Conservation (phyloP, 768 basidiomycete species). For the Podaxis sp. region DNA sequence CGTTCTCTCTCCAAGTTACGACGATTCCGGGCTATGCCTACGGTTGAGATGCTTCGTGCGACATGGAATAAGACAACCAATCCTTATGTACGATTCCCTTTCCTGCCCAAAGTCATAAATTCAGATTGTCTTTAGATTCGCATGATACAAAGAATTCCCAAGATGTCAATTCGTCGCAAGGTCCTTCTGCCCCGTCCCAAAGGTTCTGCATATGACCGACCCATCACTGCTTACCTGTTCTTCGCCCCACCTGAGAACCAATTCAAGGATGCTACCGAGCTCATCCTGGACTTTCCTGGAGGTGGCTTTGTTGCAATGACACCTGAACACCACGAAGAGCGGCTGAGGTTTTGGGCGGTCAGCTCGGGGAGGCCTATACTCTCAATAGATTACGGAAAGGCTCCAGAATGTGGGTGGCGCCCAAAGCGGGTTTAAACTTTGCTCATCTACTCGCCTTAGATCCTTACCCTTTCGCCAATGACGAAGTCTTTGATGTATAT, state of each 20-base stretch:
- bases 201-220: conserved; percentile 73
- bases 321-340: conserved; percentile 95
- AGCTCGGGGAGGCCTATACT: conserved; percentile 78
- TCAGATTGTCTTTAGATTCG: conserved; percentile 53
- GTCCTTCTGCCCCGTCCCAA: conserved; percentile 82
- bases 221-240: conserved; percentile 82
- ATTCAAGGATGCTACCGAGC: conserved; percentile 66
- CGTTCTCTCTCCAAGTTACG: conserved; percentile 59
- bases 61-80: conserved; percentile 98
- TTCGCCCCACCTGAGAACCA: conserved; percentile 69
- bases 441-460: conserved; percentile 45
- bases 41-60: conserved; percentile 91
- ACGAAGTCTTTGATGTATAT: conserved; percentile 93
- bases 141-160: conserved; percentile 56
- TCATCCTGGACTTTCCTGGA: conserved; percentile 92
- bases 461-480: conserved; percentile 95
- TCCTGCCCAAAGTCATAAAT: conserved; percentile 5
- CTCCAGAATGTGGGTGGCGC: conserved; percentile 78
- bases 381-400: conserved; percentile 93
- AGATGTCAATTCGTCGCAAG: conserved; percentile 64
- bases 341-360: conserved; percentile 83
- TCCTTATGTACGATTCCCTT: conserved; percentile 67
- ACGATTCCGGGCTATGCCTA: conserved; percentile 88
- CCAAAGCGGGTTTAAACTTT: neutral
- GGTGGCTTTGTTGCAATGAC: conserved; percentile 97